Base-by-base conservation (phyloP, 2,329 filamentous ascomycete species). In the Neurospora crassa region DNA sequence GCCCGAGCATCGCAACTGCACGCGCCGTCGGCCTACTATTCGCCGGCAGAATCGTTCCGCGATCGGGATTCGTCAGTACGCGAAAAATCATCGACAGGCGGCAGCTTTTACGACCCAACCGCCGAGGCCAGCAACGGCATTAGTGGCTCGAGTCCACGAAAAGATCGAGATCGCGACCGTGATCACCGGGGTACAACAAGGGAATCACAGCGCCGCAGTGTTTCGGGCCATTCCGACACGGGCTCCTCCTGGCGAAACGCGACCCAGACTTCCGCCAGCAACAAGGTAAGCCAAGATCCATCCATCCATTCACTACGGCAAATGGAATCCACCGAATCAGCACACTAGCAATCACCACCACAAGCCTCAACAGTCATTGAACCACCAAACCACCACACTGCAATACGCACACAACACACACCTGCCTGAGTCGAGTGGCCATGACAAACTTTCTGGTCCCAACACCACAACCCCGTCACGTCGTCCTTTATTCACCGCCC, bases 101-200 rank as follows among this genome's bases (percentile, higher is more conserved):
- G 84, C 76, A 82, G 83, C 78, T 86, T 85, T 79, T 87, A 87
- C 80, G 85, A 87, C 75, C 85, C 85, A 18, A 83, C 83, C 63
- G 85, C 83, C 63, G 85, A 87, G 79, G 20, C 20, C 47, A 53
- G 45, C 45, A 47, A 47, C 45, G 24, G 12, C 20, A 53, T 29
- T 53, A 24, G 45, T 20, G 20, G 45, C 45, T 20, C 24, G 20
- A 53, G 45, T 20, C 47, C 47, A 34, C 47, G 47, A 59, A 59
- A 59, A 59, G 47, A 34, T 63, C 53, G 53, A 63, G 53, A 63
- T 63, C 53, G 82, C 82, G 72, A 82, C 82, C 70, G 83, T 81
- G 68, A 76, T 82, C 37, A 80, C 81, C 69, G 84, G 82, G 74
- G 82, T 80, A 73, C 83, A 84, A 77, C 84, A 82, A 72, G 83